Conservation (phyloP, 2,329 filamentous ascomycete genomes). For the Chrysosporium keratinophilum region DNA sequence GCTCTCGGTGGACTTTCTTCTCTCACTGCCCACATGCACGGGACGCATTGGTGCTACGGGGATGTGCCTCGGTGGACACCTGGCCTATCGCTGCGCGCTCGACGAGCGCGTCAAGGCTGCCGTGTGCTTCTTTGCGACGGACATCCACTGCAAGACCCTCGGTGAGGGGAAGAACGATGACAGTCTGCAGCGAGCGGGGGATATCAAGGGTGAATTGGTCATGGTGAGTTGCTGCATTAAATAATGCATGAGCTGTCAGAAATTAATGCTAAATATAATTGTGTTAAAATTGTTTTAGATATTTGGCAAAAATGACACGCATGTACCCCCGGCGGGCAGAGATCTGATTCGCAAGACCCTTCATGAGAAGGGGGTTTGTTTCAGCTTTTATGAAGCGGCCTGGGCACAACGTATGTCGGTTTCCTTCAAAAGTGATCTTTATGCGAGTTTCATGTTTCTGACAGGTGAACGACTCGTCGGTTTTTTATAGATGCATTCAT, state of each 20-base stretch:
- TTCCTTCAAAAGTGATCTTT: background rate
- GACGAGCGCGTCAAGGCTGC: constrained; percentile 66
- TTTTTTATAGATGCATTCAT: constrained; percentile 66
- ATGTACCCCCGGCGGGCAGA: constrained; percentile 71
- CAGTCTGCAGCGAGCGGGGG: constrained; percentile 48
- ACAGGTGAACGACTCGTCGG: background rate
- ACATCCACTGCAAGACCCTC: constrained; percentile 70
- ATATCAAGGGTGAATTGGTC: constrained; percentile 67
- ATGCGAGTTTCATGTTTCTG: background rate
- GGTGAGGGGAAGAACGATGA: constrained; percentile 58
- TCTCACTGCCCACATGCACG: constrained; percentile 66
- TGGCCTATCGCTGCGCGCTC: constrained; percentile 63
- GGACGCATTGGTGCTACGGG: constrained; percentile 69
- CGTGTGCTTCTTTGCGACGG: constrained; percentile 85
- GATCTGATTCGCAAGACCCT: constrained; percentile 75
- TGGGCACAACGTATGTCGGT: constrained; percentile 64
- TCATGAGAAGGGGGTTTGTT: constrained; percentile 61
- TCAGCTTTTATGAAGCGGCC: constrained; percentile 81
- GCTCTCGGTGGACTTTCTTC: constrained; percentile 57
- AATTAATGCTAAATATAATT: background rate
- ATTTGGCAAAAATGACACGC: constrained; percentile 82
- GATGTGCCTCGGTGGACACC: constrained; percentile 89
- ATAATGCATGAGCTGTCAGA: background rate
- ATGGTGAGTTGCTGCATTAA: constrained; percentile 45
- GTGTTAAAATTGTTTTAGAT: constrained; percentile 46